Conservation (phyloP, 2,329 filamentous ascomycete genomes). For the Venturia asperata region DNA sequence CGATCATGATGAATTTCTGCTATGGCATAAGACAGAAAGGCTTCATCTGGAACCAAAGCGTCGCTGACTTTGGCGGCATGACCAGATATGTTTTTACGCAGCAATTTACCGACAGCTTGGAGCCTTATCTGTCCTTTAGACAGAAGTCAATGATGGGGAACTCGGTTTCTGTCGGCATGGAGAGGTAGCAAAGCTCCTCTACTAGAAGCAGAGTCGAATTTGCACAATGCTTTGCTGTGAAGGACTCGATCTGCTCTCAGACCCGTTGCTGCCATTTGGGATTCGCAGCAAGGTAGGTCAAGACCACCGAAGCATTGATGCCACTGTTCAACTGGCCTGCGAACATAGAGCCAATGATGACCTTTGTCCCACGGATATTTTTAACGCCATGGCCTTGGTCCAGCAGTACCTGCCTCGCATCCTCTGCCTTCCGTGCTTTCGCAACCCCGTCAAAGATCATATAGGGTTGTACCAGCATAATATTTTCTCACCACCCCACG, state of each 20-base stretch:
- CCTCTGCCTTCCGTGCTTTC: constrained; percentile 40
- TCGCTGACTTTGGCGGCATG: constrained; percentile 40
- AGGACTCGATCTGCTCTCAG: constrained; percentile 42
- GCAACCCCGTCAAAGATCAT: constrained; percentile 44
- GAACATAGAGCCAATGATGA: constrained; percentile 49
- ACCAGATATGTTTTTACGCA: constrained; percentile 47
- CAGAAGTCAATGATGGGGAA: constrained; percentile 48
- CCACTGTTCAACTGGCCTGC: constrained; percentile 52
- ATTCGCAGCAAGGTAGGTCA: constrained; percentile 30
- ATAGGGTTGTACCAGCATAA: constrained; percentile 43
- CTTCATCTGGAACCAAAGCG: constrained; percentile 45
- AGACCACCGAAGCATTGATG: constrained; percentile 48
- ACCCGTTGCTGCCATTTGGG: constrained; percentile 40
- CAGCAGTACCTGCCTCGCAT: constrained; percentile 48
- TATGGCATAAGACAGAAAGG: constrained; percentile 32
- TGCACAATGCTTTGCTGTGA: constrained; percentile 38
- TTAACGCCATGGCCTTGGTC: constrained; percentile 44
- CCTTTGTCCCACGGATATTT: constrained; percentile 40
- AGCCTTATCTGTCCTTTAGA: constrained; percentile 50
- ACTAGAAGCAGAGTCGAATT: constrained; percentile 28
- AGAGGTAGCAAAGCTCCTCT: constrained; percentile 38
- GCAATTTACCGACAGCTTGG: constrained; percentile 41
- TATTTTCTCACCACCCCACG: constrained; percentile 38
- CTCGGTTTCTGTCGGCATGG: constrained; percentile 47
- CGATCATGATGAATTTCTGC: neutral